Percentiles rank a stretch among this genome's conserved stretches.
Conservation (phyloP, 2,329 filamentous ascomycete genomes). For the Diaporthe sp. region DNA sequence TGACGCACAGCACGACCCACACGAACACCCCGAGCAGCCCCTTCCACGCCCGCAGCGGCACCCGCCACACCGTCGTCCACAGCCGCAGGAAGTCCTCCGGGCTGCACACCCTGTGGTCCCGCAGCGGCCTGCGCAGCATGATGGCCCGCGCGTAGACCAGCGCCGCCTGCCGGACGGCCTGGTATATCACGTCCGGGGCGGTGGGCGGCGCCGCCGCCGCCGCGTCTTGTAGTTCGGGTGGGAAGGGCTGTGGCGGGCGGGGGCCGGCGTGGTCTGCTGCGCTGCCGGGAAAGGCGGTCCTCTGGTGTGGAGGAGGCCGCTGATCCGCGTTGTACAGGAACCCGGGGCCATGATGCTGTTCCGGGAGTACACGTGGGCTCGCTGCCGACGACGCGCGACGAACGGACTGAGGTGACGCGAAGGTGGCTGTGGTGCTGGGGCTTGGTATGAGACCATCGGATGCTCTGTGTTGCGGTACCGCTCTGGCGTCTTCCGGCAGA, state of each 20-base stretch:
- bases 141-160: slow-evolving; percentile 63
- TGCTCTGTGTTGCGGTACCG: background rate
- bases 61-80: slow-evolving; percentile 62
- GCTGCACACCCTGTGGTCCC: slow-evolving; percentile 50
- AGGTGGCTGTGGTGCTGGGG: slow-evolving; percentile 10
- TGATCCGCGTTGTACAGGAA: background rate
- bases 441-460: slow-evolving; percentile 11
- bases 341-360: background rate
- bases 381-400: background rate
- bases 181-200: slow-evolving; percentile 59
- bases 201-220: background rate
- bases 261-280: background rate
- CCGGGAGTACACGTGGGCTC: background rate
- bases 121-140: slow-evolving; percentile 55
- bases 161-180: slow-evolving; percentile 59
- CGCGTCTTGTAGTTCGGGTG: background rate
- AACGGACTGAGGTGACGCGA: background rate
- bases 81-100: slow-evolving; percentile 55
- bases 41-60: slow-evolving; percentile 60
- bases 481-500: slow-evolving; percentile 43
- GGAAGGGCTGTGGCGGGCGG: background rate
- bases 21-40: slow-evolving; percentile 61
- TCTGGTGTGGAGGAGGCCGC: background rate
- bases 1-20: slow-evolving; percentile 60
- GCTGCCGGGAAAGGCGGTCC: background rate